Evolutionary conservation across 176 grass and related monocot species (phyloP), one percentile per base, ranked within the genome.

Genomic region (Oropetium thomaeum): DNA sequence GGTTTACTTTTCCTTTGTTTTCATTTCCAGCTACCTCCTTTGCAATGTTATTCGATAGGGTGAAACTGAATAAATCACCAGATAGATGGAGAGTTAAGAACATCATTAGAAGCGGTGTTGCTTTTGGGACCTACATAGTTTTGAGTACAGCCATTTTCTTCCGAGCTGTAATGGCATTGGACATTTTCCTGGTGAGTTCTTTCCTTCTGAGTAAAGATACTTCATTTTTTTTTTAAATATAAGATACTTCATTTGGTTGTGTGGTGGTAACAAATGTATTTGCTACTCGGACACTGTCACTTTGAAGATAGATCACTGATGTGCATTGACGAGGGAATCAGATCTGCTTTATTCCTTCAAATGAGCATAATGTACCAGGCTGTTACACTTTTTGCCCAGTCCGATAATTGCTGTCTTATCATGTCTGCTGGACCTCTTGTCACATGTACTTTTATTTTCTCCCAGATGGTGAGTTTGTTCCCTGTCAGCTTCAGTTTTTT

Each of bases 31-130:
- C 20, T 81, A 64, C 71, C 23, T 76, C 71, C n/a, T 81, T 86
- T 76, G 64, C 78, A 64, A 81, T 76, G 73, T 76, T 81, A 76
- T 86, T 81, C 2, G 57, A 81, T 53, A 86, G 71, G 78, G 65
- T 65, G 78, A 69, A 81, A 69, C n/a, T 65, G 54, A 77, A 27
- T 29, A 58, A 58, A 47, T 77, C 65, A 77, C 72, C 72, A 40
- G 72, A 77, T 71, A 71, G 19, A 71, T 76, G 58, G 79, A 65
- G 30, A 82, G 66, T 26, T 65, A 70, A 66, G 57, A 66, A 77
- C 40, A 87, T 65, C 37, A 87, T 87, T 87, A 49, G 42, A 77
- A 76, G 3, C 0, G 47, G 78, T 82, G 58, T 67, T 82, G 72
- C 37, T 82, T 82, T 64, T 65, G 78, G 84, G 55, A 82, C 42